Evolutionary conservation across 139 green algal species (phyloP).

Genomic region (Bryopsis sp.): DNA sequence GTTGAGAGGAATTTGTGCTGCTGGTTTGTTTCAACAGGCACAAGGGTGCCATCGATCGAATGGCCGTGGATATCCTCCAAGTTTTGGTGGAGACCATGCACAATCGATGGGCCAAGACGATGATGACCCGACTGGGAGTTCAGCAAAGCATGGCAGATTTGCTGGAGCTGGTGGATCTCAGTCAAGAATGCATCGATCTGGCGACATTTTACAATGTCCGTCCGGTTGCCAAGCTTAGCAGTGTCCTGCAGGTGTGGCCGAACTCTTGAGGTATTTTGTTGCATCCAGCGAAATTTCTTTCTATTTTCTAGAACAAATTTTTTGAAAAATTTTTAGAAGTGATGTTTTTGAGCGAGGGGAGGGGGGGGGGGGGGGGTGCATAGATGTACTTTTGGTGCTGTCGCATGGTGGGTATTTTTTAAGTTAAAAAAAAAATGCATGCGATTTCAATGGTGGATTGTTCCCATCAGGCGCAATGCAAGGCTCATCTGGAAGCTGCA

Average conservation of each 20-base stretch:
- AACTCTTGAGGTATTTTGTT: too few species aligned
- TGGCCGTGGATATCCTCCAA: neutral
- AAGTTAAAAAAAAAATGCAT: too few species aligned
- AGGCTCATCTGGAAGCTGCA: slow-evolving; percentile 48
- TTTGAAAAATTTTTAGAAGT: too few species aligned
- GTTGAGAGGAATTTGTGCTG: too few species aligned
- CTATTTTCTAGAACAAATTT: too few species aligned
- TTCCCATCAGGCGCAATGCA: slow-evolving; percentile 58
- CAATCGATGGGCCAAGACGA: neutral
- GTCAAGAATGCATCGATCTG: slow-evolving; percentile 12
- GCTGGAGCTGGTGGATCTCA: neutral
- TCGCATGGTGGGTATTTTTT: too few species aligned
- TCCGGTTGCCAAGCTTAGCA: neutral
- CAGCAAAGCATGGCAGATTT: neutral
- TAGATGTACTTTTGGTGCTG: too few species aligned
- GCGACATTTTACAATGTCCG: neutral
- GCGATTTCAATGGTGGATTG: too few species aligned
- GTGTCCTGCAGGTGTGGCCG: neutral
- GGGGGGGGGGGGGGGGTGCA: neutral
- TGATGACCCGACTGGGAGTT: neutral
- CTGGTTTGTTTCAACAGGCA: neutral
- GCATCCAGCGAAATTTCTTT: too few species aligned
- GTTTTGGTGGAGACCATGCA: slow-evolving; percentile 4
- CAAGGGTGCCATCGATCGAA: neutral
- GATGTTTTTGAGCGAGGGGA: too few species aligned